A percentile compares a stretch with the other conserved stretches of the same genome.
Evolutionary conservation across 495 filamentous ascomycete species (phyloP).

Genomic region (Xylaria nigripes): DNA sequence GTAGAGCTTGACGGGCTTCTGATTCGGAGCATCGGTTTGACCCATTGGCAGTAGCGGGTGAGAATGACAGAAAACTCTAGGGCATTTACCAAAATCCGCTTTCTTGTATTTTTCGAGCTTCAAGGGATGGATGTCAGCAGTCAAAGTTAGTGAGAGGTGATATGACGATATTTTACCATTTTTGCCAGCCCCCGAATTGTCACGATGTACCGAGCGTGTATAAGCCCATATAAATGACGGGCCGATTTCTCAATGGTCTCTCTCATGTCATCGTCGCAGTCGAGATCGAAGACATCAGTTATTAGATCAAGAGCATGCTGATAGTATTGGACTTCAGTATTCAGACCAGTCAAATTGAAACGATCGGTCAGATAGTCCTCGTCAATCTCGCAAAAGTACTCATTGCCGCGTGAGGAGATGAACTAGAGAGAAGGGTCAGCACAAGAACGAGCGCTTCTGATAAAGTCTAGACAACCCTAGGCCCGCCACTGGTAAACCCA

Average conservation of each 20-base stretch:
- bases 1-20: conserved; percentile 89
- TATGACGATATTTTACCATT: conserved; percentile 59
- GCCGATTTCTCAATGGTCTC: conserved; percentile 98
- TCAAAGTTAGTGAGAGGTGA: conserved; percentile 1
- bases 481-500: neutral
- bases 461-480: neutral
- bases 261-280: conserved; percentile 95
- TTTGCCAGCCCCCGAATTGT: conserved; percentile 90
- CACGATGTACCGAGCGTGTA: conserved; percentile 95
- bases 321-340: conserved; percentile 96
- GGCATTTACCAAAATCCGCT: conserved; percentile 95
- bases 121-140: conserved; percentile 10
- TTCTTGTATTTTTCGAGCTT: conserved; percentile 99
- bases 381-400: conserved; percentile 99
- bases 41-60: conserved; percentile 92
- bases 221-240: conserved; percentile 89
- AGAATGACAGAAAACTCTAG: conserved; percentile 83
- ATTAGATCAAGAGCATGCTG: conserved; percentile 98
- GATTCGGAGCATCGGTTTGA: conserved; percentile 74
- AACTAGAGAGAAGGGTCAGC: conserved; percentile 50
- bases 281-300: conserved; percentile 98
- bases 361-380: conserved; percentile 98
- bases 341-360: conserved; percentile 95
- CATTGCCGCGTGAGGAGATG: conserved; percentile 93
- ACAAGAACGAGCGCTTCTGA: neutral